Base-by-base conservation (phyloP, 2,329 filamentous ascomycete species). In the Kalmusia sp. region DNA sequence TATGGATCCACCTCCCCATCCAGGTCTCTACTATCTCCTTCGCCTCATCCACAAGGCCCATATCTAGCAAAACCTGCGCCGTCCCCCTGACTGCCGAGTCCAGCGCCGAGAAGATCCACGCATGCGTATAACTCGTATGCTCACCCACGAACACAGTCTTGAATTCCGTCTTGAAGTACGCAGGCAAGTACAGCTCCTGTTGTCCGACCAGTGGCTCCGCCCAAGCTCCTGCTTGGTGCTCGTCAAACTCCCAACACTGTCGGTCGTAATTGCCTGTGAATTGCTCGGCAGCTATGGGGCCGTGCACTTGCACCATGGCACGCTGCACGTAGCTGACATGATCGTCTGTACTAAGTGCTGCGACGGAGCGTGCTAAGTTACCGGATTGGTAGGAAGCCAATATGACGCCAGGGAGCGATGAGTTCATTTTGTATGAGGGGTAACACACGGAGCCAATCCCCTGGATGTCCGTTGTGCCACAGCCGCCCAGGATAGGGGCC, bases 111-210 rank as follows among this genome's bases (percentile, higher is more conserved):
- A 83, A 82, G 44, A 89, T 87, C 87, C 87, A 90, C 1, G 86
- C 87, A 64, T 91, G 88, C 0, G 88, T 91, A 65, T 87, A 89
- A 6, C 82, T 84, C 0, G 87, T 90, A 65, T 90, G 87, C 69
- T 91, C 88, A 2, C 75, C 75, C 1, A 88, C 77, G 54, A 90
- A 89, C 28, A 90, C 84, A n/a, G 87, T 86, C 41, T 87, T 84
- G 57, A 81, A 81, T 69, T 91, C 84, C 0, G 87, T 90, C 66
- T 86, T 83, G 64, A 88, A 90, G 65, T 89, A 91, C n/a, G 87
- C 84, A 0, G 89, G 88, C 7, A 91, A 76, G 61, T 88, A 91
- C 21, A 90, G 65, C 59, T 88, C 81, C 64, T 91, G 87, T 74
- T 90, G 86, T 0, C 87, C 87, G 0, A 85, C 76, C 0, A 78